These are phyloP conservation scores for Chrysoporthe deuterocubensis DNA, from an alignment of 2,329 filamentous ascomycete species.

Conservation along the genomic window DNA sequence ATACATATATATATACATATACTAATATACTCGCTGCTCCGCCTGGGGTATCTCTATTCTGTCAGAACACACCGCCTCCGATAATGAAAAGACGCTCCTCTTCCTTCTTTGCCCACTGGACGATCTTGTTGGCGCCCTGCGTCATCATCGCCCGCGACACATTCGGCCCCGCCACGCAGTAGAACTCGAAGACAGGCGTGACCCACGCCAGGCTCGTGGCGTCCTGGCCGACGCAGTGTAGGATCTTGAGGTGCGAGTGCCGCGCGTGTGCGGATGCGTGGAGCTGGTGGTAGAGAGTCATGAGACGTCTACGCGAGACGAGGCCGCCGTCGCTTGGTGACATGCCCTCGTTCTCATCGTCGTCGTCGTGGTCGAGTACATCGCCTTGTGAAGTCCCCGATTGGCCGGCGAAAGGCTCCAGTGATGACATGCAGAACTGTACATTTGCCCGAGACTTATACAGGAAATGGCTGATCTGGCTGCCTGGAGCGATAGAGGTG, in stretches of 20 bases:
- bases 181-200: slow-evolving; percentile 90
- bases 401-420: slow-evolving; percentile 66
- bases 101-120: slow-evolving; percentile 89
- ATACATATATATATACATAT: background rate
- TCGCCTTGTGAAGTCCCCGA: slow-evolving; percentile 24
- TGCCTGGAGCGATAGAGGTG: slow-evolving; percentile 78
- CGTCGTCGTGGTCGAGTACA: background rate
- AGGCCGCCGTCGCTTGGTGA: slow-evolving; percentile 39
- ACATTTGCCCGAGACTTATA: slow-evolving; percentile 96
- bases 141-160: slow-evolving; percentile 69
- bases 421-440: slow-evolving; percentile 90
- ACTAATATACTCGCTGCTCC: background rate
- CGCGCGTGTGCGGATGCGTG: slow-evolving; percentile 86
- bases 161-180: slow-evolving; percentile 86
- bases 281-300: slow-evolving; percentile 83
- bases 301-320: slow-evolving; percentile 70
- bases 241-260: slow-evolving; percentile 81
- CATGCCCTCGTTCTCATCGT: background rate
- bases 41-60: slow-evolving; percentile 1
- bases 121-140: slow-evolving; percentile 84
- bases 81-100: slow-evolving; percentile 97
- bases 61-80: slow-evolving; percentile 85
- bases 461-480: slow-evolving; percentile 84
- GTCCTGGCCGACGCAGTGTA: slow-evolving; percentile 77
- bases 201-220: slow-evolving; percentile 86